Evolutionary conservation across 169 alveolate genomes (phyloP), one percentile per base, ranked within the genome.

Genomic region (Plasmodium gaboni): DNA sequence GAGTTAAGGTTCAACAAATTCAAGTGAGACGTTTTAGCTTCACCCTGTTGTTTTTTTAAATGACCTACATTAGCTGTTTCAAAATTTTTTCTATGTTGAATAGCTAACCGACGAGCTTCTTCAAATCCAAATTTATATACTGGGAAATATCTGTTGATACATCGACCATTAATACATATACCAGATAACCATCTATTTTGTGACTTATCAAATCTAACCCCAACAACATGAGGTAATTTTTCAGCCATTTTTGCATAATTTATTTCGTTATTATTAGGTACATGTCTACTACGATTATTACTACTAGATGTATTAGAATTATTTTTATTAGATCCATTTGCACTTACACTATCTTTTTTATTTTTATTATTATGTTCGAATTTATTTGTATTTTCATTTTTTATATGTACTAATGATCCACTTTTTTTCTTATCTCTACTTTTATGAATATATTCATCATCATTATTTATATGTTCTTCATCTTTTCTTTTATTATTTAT

Each of bases 161-260:
- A 73, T 59, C 93, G 74, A 1, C 96, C 96, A 46, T 93, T 83
- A 8, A 83, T 83, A 44, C 91, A 83, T 55, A 83, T 83, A 26
- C 91, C 91, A 22, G 96, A 94, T 17, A 94, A 92, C 96, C 96
- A 94, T 46, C 96, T 57, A 44, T 94, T 95, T 60, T 94, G 96
- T 1, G 96, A 92, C 50, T 94, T 94, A 73, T 94, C 96, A 69
- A 94, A 94, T 71, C 96, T 87, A 26, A 94, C 94, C 7, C 96
- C 96, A 28, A 94, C 94, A 38, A 94, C 91, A 48, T 83, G 91
- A 0, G 91, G 91, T 83, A 83, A 17, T 15, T 83, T 67, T 44
- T 83, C 91, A 17, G 91, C 91, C 91, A 83, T 83, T 83, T 83
- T 83, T 59, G 91, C 91, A 83, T 83, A 83, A 83, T 83, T 83